These are phyloP conservation scores for Diaporthe batatas DNA, from an alignment of 2,329 filamentous ascomycete species.

Conservation along the genomic window DNA sequence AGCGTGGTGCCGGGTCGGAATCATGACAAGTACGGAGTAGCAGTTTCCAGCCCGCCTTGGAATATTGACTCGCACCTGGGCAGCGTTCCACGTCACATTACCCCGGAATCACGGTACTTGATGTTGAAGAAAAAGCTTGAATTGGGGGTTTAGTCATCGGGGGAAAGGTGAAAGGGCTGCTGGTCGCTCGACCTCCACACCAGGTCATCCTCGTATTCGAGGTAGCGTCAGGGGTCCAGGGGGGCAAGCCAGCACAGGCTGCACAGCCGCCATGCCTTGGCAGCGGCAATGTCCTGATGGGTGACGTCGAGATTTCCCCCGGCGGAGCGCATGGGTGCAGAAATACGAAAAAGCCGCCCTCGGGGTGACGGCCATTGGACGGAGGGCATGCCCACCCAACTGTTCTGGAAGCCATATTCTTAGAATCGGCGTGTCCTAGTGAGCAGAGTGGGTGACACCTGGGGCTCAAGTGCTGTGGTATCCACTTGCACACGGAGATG, in stretches of 20 bases:
- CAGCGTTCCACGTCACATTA: conserved; percentile 12
- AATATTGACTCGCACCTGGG: too few relatives aligned
- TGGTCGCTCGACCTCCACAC: conserved; percentile 9
- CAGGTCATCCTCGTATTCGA: conserved; percentile 30
- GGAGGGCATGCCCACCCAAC: conserved; percentile 8
- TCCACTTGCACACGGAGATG: conserved; percentile 2
- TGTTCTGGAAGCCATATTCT: conserved; percentile 31
- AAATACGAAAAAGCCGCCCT: conserved; percentile 22
- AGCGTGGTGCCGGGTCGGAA: not conserved
- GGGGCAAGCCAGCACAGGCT: conserved; percentile 18
- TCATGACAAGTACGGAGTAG: not conserved
- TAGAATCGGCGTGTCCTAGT: conserved; percentile 19
- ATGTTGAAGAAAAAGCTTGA: conserved; percentile 21
- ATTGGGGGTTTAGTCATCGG: not conserved
- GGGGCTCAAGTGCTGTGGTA: conserved; percentile 9
- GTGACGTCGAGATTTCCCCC: conserved; percentile 21
- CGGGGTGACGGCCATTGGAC: conserved; percentile 4
- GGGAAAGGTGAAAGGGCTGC: conserved; percentile 3
- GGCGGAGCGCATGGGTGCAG: conserved; percentile 25
- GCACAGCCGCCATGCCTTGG: conserved; percentile 29
- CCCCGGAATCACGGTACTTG: conserved; percentile 12
- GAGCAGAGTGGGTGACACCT: conserved; percentile 11
- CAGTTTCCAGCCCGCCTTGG: conserved; percentile 1
- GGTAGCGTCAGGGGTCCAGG: not conserved
- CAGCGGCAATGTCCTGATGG: conserved; percentile 23